phyloP scores from a whole-genome alignment of 257 asterid genomes.

The Cruciata laevipes region DNA sequence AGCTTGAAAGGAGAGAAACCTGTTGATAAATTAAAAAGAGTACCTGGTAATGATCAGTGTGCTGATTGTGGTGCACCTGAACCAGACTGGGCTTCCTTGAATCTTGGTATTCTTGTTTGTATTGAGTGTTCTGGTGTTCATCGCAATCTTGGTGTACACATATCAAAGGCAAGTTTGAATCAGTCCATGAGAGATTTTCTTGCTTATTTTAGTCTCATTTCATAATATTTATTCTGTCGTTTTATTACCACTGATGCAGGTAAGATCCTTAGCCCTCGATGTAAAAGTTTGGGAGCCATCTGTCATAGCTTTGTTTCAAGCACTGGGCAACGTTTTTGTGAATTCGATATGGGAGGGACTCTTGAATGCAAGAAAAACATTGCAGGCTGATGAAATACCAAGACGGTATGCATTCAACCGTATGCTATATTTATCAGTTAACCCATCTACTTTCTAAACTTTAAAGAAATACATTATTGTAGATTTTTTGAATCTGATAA shows the following conservation, averaged over 20 bases:
- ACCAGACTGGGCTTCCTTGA: constrained; percentile 99
- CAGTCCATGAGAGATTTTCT: neutral
- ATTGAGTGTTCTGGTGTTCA: constrained; percentile 99
- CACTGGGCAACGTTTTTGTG: constrained; percentile 84
- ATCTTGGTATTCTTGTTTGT: constrained; percentile 94
- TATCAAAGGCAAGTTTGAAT: constrained; percentile 69
- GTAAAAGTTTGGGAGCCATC: constrained; percentile 99
- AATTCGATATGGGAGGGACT: constrained; percentile 94
- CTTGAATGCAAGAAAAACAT: constrained; percentile 61
- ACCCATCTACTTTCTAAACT: neutral
- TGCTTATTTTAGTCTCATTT: constrained; percentile 1
- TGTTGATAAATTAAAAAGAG: constrained; percentile 64
- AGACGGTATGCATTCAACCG: constrained; percentile 42
- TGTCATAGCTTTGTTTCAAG: constrained; percentile 79
- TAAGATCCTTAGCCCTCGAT: constrained; percentile 94
- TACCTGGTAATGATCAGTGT: constrained; percentile 84
- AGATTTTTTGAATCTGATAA: constrained; percentile 68
- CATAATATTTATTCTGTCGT: constrained; percentile 12
- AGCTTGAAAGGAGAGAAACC: constrained; percentile 73
- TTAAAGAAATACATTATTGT: constrained; percentile 19
- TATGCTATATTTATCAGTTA: constrained; percentile 1
- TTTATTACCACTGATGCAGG: constrained; percentile 36
- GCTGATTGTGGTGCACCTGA: constrained; percentile 97
- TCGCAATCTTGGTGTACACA: constrained; percentile 98
- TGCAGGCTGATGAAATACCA: constrained; percentile 91